Evolutionary conservation across 2,329 filamentous ascomycete genomes (phyloP), one percentile per base, ranked within the genome.

Genomic region (Ophiostoma fasciatum): DNA sequence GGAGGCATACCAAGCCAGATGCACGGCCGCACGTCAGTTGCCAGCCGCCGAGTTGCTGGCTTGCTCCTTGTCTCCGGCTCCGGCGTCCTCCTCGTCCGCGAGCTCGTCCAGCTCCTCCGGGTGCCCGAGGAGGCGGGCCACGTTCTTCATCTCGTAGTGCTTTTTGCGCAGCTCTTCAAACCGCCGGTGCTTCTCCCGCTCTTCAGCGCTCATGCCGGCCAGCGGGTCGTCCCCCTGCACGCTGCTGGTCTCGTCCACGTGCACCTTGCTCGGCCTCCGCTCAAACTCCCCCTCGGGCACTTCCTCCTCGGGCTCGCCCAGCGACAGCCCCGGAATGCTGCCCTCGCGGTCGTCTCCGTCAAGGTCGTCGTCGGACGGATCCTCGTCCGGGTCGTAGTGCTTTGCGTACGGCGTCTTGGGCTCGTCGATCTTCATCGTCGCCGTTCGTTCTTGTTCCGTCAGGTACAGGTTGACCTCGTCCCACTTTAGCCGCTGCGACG

Each of bases 371-470:
- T 90, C 83, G 23, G 78, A 80, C 35, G 84, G 83, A 45, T 96
- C 88, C 51, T 94, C 84, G 28, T 75, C 57, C 5, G 87, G 85
- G 52, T 96, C 82, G 58, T 94, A 94, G 51, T 85, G 83, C 52
- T 79, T 81, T 25, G 84, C 90, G 55, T 88, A 98, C 5, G 90
- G 90, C 7, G 90, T 98, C 68, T 98, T 98, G 42, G 90, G 90
- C 63, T 98, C 90, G 47, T 85, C 82, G 46, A 98, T 98, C 68
- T 96, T 98, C 90, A 98, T 98, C 40, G 87, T 94, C 43, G 81
- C 79, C 41, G 78, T 84, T 59, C 82, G 87, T 59, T 96, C 84
- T 59, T 96, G 88, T 62, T 98, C 90, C 7, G 90, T 90, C 36
- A 98, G 71, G 60, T 94, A 98, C 22, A 98, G 71, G 54, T 98